Evolutionary conservation across 768 basidiomycete species (phyloP), one percentile per base, ranked within the genome.

Genomic region (Paxillus involutus): DNA sequence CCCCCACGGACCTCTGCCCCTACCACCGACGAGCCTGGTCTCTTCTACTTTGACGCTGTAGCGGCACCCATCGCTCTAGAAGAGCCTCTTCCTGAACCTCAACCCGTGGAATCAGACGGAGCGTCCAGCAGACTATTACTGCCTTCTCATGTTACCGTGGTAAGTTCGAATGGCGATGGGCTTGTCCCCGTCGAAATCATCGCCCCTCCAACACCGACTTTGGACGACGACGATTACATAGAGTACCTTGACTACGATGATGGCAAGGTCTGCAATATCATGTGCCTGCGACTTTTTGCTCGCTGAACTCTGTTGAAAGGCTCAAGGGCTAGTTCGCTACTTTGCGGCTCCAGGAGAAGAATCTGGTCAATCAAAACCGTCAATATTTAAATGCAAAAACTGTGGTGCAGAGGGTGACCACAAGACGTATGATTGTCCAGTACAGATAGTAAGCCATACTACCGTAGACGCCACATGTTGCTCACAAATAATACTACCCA

Each of bases 181-280:
- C 63, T 68, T 42, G 67, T 74, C 13, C 74, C 80, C 4, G 69
- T 77, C 29, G 74, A 80, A 53, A 77, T 85, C 17, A 66, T 83
- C 16, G 66, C 75, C 13, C 72, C 79, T 16, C 64, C 73, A 3
- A 62, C 71, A 51, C 29, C 72, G 39, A 66, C 80, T 36, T 73
- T 75, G 13, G 82, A 84, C 19, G 80, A 80, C 9, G 82, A 84
- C 21, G 81, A 81, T 62, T 89, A 82, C 61, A 91, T 93, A 53
- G 83, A 91, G 49, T 91, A 89, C 63, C 74, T 92, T 21, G 88
- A 91, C 59, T 87, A 84, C 58, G 88, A 88, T 37, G 82, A 84
- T 60, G 71, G 77, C 33, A 80, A 78, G 71, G 86, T 85, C 52
- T 24, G 77, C 63, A 36, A 29, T 24, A 16, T 50, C 16, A n/a